Base-by-base conservation (phyloP, 306 rosid genomes). In the Cicer judaicum region DNA sequence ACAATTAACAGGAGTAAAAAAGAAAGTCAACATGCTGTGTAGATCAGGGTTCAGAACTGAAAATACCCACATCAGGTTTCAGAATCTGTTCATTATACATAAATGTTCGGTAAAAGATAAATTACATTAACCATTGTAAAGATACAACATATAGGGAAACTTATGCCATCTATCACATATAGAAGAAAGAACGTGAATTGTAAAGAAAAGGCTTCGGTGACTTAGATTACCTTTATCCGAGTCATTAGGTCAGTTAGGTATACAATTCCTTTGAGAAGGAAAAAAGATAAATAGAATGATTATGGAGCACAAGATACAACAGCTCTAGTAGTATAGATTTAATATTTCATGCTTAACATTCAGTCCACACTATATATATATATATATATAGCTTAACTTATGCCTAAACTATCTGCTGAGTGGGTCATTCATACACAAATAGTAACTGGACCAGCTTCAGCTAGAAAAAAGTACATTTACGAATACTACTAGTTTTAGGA, bases 11-110 rank as follows among this genome's bases (percentile, higher is more conserved):
- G 21, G 48, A 73, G 10, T 54, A 38, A 53, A 57, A 57, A 70
- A 49, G 46, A 70, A 74, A 29, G 49, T 16, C 15, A 76, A 69
- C 65, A 76, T 2, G 9, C 1, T 29, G 16, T 13, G 48, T 39
- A 65, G 60, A 60, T 41, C 75, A 54, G 65, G 43, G 50, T 69
- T 18, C 15, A 75, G 36, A 61, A 60, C 64, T 52, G n/a, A 67
- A 53, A 61, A 40, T 24, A 55, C 15, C 12, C 19, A 49, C 21
- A 69, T 46, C 73, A 67, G 49, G 56, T 64, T 77, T 42, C 9
- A 57, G 36, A 66, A 54, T 39, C 75, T 38, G 29, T 46, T 73
- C 52, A 73, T 55, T 64, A 7, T 39, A 14, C 1, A 67, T 52
- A 70, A 59, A 47, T 40, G 40, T 46, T 19, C 44, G 24, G 59